Conservation (phyloP, 805 yeast species). For the Suhomyces sp. region DNA sequence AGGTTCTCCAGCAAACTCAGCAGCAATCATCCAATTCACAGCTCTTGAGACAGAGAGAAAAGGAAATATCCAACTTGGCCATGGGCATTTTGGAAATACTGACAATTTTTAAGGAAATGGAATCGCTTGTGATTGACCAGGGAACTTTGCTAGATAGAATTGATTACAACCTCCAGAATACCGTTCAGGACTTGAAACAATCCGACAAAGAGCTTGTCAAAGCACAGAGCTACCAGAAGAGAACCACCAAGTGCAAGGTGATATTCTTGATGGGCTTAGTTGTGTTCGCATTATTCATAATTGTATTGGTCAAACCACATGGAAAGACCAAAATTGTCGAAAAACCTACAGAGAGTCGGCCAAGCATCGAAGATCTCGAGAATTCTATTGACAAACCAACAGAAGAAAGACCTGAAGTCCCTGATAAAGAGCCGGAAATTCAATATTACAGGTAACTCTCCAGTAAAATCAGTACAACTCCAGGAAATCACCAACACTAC, state of each 20-base stretch:
- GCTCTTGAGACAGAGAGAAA: constrained; percentile 68
- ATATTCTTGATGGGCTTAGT: constrained; percentile 70
- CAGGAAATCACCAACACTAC: too few relatives aligned
- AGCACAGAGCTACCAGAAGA: constrained; percentile 79
- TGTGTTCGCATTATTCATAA: constrained; percentile 66
- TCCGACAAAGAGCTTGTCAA: constrained; percentile 75
- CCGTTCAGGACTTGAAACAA: constrained; percentile 69
- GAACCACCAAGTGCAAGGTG: constrained; percentile 87
- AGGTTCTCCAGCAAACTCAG: constrained; percentile 50
- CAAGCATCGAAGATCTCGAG: constrained; percentile 11
- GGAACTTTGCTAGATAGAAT: constrained; percentile 92
- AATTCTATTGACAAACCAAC: constrained; percentile 6
- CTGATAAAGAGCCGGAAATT: background rate
- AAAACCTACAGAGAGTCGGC: constrained; percentile 8
- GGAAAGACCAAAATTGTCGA: constrained; percentile 25
- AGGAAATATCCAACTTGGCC: constrained; percentile 86
- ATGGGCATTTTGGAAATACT: constrained; percentile 92
- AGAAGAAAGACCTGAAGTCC: background rate
- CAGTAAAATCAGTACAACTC: background rate
- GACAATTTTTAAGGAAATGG: constrained; percentile 90
- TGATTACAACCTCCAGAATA: constrained; percentile 82
- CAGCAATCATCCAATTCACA: constrained; percentile 21
- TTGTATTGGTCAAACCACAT: constrained; percentile 66
- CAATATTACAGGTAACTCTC: background rate
- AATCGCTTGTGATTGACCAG: constrained; percentile 87